Conservation (phyloP, 257 asterid species). For the Dorcoceras hygrometricum region DNA sequence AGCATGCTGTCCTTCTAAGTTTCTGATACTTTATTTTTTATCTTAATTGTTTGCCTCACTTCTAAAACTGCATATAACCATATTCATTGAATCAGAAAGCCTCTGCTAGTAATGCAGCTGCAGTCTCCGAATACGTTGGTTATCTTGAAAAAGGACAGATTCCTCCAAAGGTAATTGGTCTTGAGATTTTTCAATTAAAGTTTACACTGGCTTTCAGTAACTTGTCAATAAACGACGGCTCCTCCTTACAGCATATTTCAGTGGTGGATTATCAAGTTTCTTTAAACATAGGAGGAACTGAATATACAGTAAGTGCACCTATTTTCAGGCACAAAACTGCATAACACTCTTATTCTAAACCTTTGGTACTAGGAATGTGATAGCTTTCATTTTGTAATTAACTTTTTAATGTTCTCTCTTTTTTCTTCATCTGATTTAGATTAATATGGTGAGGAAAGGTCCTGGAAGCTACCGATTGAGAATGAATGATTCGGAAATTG, state of each 20-base stretch:
- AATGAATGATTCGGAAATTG: slow-evolving; percentile 83
- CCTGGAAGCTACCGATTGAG: slow-evolving; percentile 86
- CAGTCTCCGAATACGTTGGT: slow-evolving; percentile 92
- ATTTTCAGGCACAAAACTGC: slow-evolving; percentile 14
- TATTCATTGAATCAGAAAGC: slow-evolving; percentile 70
- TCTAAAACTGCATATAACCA: slow-evolving; percentile 4
- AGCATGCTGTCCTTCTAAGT: not conserved
- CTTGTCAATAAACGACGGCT: slow-evolving; percentile 18
- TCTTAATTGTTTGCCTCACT: not conserved
- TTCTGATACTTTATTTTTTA: not conserved
- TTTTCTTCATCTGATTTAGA: slow-evolving; percentile 31
- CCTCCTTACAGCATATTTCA: slow-evolving; percentile 86
- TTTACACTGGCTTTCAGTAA: slow-evolving; percentile 26
- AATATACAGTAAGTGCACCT: slow-evolving; percentile 74
- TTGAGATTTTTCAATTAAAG: slow-evolving; percentile 20
- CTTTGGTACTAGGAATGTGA: not conserved
- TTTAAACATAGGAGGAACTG: slow-evolving; percentile 94
- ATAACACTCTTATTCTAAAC: slow-evolving; percentile 6
- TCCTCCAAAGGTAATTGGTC: slow-evolving; percentile 80
- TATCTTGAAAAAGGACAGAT: slow-evolving; percentile 99
- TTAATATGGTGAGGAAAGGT: slow-evolving; percentile 73
- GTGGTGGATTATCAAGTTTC: slow-evolving; percentile 94
- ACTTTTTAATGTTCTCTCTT: slow-evolving; percentile 2
- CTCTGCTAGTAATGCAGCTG: slow-evolving; percentile 91
- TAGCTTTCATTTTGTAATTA: slow-evolving; percentile 1